Evolutionary conservation across 2,329 filamentous ascomycete genomes (phyloP).

Genomic region (Atkinsonella hypoxylon): DNA sequence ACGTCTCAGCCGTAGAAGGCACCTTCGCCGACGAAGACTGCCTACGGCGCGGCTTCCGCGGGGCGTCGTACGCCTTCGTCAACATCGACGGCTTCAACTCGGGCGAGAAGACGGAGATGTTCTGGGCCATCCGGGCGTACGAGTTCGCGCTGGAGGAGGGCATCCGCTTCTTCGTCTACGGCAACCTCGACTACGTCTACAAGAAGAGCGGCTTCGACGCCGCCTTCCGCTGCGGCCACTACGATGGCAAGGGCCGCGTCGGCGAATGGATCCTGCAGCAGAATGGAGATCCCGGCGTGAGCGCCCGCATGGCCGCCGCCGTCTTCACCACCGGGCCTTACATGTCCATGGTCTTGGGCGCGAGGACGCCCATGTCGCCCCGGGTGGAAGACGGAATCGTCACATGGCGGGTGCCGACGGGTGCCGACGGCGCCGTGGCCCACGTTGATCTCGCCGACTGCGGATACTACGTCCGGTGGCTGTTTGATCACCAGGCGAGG

Average conservation of each 20-base stretch:
- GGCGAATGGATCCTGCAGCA: constrained; percentile 32
- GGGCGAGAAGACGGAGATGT: constrained; percentile 40
- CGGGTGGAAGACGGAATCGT: constrained; percentile 26
- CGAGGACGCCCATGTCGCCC: constrained; percentile 26
- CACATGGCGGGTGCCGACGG: constrained; percentile 30
- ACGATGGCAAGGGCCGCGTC: constrained; percentile 33
- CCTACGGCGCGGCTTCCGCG: constrained; percentile 31
- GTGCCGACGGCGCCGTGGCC: constrained; percentile 25
- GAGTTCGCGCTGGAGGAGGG: constrained; percentile 30
- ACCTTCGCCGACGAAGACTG: constrained; percentile 32
- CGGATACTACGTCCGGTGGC: constrained; percentile 32
- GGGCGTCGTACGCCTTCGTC: constrained; percentile 36
- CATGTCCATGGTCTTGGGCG: constrained; percentile 30
- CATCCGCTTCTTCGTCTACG: constrained; percentile 32
- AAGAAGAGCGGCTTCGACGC: constrained; percentile 35
- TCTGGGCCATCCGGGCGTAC: constrained; percentile 32
- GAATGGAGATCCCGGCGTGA: constrained; percentile 14
- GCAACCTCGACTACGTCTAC: constrained; percentile 35
- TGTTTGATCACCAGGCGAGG: constrained; percentile 32
- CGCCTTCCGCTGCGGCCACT: constrained; percentile 34
- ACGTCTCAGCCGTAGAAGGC: constrained; percentile 35
- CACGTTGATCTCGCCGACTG: constrained; percentile 35
- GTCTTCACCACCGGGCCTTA: constrained; percentile 33
- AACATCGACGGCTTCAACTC: constrained; percentile 43
- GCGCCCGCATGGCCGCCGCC: constrained; percentile 19